Conservation (phyloP, 257 asterid species). For the Catharanthus roseus region DNA sequence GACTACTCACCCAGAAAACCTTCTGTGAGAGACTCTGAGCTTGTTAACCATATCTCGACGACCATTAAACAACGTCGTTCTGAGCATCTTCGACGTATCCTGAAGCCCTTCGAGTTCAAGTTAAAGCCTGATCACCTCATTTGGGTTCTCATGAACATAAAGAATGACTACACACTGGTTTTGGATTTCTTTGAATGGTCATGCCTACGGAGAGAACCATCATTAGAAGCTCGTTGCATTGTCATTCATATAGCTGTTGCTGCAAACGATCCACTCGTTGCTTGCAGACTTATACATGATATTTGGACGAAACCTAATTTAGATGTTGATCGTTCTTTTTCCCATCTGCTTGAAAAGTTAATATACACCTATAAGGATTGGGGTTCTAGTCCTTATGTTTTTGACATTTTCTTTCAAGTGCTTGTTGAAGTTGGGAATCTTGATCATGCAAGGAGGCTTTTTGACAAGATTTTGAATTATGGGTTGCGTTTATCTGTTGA, state of each 20-base stretch:
- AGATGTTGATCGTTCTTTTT: slow-evolving; percentile 35
- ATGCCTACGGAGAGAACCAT: slow-evolving; percentile 60
- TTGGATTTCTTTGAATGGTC: slow-evolving; percentile 72
- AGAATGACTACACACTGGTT: slow-evolving; percentile 57
- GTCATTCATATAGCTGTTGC: slow-evolving; percentile 64
- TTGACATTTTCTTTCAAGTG: slow-evolving; percentile 71
- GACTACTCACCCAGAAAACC: slow-evolving; percentile 78
- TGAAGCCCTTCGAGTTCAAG: slow-evolving; percentile 66
- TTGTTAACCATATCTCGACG: slow-evolving; percentile 58
- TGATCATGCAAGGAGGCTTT: slow-evolving; percentile 58
- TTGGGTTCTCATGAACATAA: slow-evolving; percentile 83
- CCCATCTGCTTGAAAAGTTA: slow-evolving; percentile 60
- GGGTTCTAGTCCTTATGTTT: slow-evolving; percentile 76
- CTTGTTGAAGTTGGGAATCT: slow-evolving; percentile 56
- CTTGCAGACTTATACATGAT: slow-evolving; percentile 42
- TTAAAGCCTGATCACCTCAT: slow-evolving; percentile 76
- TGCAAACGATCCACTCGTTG: slow-evolving; percentile 45
- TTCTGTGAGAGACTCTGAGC: slow-evolving; percentile 61
- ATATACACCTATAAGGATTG: slow-evolving; percentile 82
- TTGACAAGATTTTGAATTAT: slow-evolving; percentile 64
- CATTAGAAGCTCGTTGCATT: slow-evolving; percentile 81
- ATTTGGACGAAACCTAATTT: slow-evolving; percentile 40
- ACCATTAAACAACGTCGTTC: slow-evolving; percentile 62
- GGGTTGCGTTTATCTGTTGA: slow-evolving; percentile 65
- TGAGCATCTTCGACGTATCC: slow-evolving; percentile 49